Evolutionary conservation across 257 asterid genomes (phyloP), one percentile per base, ranked within the genome.

Genomic region (Nicotiana paniculata): DNA sequence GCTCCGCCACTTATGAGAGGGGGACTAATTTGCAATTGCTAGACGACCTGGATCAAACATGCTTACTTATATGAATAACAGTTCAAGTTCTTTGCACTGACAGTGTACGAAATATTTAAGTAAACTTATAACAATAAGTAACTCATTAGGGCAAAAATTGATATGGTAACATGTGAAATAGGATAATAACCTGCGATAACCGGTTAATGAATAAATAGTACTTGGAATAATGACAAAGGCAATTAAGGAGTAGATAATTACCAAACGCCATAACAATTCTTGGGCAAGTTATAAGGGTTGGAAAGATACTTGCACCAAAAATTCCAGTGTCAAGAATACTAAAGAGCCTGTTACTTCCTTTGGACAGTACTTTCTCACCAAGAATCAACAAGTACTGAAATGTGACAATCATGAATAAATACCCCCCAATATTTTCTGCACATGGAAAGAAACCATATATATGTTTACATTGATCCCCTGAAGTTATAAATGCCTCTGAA

Each of bases 291-390:
- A 72, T 81, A 70, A 89, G 88, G 83, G 86, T 76, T 13, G 85
- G 85, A 51, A 89, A 89, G 48, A 87, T 24, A 68, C 81, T 84
- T 61, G 90, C 89, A 5, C 92, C 90, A 79, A 86, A 84, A 3
- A 89, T 84, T 17, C 92, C 90, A 39, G 92, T 88, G 3, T 90
- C 92, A 63, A 86, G 48, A 26, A 87, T 89, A 69, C 84, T 86
- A 80, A 89, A 89, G 74, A 89, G 78, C 59, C 64, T 62, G 78
- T 89, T 87, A 81, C 90, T 87, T 39, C 92, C 90, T 67, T 58
- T 69, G 5, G 83, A 12, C 33, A 89, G 66, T 8, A 86, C 66
- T 43, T 84, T 80, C 39, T 85, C 89, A 74, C 87, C 92, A 13
- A 87, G 63, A 72, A 86, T 81, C 53, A 89, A 61, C 88, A 84